A percentile compares a stretch with the other conserved stretches of the same genome.
These are phyloP conservation scores for Cryptococcus hybrid DNA, from an alignment of 1,284 basidiomycete genomes.

Conservation along the genomic window DNA sequence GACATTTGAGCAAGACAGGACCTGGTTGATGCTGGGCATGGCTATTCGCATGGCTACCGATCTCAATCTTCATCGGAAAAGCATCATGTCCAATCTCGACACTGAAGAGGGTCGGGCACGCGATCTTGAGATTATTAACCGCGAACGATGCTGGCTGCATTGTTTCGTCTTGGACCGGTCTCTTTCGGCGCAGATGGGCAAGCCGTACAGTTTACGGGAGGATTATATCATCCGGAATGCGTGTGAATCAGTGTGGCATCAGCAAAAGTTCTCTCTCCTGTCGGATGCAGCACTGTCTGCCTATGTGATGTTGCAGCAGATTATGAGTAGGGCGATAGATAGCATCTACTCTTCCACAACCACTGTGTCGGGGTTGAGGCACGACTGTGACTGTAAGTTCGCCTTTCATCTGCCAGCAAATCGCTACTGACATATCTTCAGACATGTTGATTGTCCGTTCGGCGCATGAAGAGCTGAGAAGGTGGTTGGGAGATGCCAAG, in stretches of 20 bases:
- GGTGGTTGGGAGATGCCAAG: conserved; percentile 20
- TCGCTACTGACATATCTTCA: conserved; percentile 1
- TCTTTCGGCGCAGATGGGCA: conserved; percentile 66
- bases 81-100: conserved; percentile 64
- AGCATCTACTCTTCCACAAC: conserved; percentile 82
- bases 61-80: conserved; percentile 90
- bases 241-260: conserved; percentile 61
- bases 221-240: conserved; percentile 83
- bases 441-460: conserved; percentile 47
- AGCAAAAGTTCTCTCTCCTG: conserved; percentile 60
- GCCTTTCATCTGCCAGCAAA: neutral
- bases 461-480: conserved; percentile 43
- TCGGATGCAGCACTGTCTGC: conserved; percentile 56
- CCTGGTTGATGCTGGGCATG: conserved; percentile 87
- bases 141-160: conserved; percentile 90
- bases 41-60: conserved; percentile 88
- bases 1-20: conserved; percentile 93
- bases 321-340: conserved; percentile 83
- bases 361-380: conserved; percentile 76
- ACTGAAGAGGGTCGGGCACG: conserved; percentile 61
- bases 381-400: conserved; percentile 74
- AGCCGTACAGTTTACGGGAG: conserved; percentile 53
- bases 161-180: conserved; percentile 90
- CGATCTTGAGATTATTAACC: conserved; percentile 69
- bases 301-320: conserved; percentile 72